A percentile compares a stretch with the other conserved stretches of the same genome.
These are phyloP conservation scores for Puccinia polysora DNA, from an alignment of 1,284 basidiomycete genomes.

Conservation along the genomic window DNA sequence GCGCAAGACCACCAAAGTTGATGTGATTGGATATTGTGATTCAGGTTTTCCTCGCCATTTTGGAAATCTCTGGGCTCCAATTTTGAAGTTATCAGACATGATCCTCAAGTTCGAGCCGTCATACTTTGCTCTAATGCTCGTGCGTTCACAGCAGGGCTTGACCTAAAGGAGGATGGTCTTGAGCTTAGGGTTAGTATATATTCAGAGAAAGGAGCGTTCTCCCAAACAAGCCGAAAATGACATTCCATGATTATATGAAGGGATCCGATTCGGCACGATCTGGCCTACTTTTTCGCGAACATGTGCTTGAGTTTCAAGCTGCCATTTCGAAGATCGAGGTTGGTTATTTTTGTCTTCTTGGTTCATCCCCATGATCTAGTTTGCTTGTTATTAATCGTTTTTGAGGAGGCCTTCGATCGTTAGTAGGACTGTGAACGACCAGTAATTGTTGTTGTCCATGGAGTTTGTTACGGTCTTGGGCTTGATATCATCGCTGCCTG, in stretches of 20 bases:
- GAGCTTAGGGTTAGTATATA: not conserved
- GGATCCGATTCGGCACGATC: constrained; percentile 50
- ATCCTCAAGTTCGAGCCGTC: constrained; percentile 50
- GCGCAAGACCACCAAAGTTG: not conserved
- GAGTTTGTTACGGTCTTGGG: constrained; percentile 69
- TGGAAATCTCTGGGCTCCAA: constrained; percentile 50
- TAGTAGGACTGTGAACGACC: constrained; percentile 72
- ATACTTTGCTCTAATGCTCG: constrained; percentile 50
- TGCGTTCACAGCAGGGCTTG: constrained; percentile 53
- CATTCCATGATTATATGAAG: not conserved
- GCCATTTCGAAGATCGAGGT: constrained; percentile 46
- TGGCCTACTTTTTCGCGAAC: constrained; percentile 48
- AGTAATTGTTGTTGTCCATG: constrained; percentile 78
- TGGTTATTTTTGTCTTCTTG: not conserved
- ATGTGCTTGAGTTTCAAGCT: constrained; percentile 52
- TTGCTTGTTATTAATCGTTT: not conserved
- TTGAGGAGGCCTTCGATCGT: constrained; percentile 48
- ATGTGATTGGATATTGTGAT: not conserved
- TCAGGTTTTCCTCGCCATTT: constrained; percentile 37
- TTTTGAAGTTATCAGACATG: constrained; percentile 48
- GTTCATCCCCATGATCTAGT: not conserved
- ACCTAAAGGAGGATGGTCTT: constrained; percentile 46
- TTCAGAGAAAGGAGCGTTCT: not conserved
- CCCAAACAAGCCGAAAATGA: not conserved
- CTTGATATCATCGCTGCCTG: constrained; percentile 70